These are phyloP conservation scores for Saccharomyces uvarum DNA, from an alignment of 1,139 yeast genomes.

Conservation along the genomic window DNA sequence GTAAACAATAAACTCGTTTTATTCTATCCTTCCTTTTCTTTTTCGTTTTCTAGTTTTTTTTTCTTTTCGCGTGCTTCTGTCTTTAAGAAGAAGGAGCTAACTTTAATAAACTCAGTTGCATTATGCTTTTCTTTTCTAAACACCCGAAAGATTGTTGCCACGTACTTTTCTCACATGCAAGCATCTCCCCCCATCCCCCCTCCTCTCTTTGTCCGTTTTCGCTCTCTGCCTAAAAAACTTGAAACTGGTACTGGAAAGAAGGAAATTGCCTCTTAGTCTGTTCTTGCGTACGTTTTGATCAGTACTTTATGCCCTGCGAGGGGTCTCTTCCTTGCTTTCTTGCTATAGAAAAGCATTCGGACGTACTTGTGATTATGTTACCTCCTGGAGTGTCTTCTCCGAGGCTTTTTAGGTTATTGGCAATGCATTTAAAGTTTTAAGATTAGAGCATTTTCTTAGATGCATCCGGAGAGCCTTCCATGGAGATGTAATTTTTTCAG, in stretches of 20 bases:
- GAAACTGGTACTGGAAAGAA: background rate
- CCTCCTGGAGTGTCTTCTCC: background rate
- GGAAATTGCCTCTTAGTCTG: background rate
- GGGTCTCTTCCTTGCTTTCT: background rate
- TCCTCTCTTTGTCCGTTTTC: background rate
- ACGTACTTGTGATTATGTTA: background rate
- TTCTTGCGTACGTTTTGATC: background rate
- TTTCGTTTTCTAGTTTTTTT: background rate
- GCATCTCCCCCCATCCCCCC: background rate
- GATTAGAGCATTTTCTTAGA: background rate
- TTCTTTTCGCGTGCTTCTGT: background rate
- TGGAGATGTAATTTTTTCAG: background rate
- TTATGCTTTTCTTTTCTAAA: background rate
- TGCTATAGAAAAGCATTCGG: background rate
- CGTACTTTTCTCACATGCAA: background rate
- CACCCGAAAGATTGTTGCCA: background rate
- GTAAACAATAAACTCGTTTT: background rate
- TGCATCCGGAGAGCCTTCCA: background rate
- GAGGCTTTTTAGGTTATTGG: background rate
- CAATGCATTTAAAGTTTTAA: background rate
- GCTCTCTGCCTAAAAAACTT: background rate
- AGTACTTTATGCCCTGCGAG: background rate
- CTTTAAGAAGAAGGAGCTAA: background rate
- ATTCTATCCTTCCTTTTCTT: background rate
- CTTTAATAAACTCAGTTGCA: background rate